Evolutionary conservation across 2,329 filamentous ascomycete species (phyloP).

Genomic region (Aspergillus pseudoviridinutans): DNA sequence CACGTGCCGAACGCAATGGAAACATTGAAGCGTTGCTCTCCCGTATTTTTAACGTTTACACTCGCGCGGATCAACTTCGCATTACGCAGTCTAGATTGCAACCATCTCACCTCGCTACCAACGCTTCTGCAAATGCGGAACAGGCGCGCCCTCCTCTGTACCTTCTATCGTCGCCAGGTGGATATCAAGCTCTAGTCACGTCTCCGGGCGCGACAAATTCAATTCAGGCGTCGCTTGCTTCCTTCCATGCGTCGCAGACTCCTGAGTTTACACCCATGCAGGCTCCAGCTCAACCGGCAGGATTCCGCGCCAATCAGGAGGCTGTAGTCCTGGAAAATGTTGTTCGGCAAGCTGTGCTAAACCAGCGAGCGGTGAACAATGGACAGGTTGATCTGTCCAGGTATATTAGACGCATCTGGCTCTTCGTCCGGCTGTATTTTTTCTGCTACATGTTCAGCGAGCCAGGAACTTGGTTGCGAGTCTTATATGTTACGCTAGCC

Average conservation of each 20-base stretch:
- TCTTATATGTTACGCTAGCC: constrained; percentile 36
- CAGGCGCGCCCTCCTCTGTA: constrained; percentile 29
- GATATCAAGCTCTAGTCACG: constrained; percentile 44
- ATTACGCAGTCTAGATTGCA: constrained; percentile 15
- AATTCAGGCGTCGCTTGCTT: constrained; percentile 10
- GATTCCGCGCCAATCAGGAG: constrained; percentile 12
- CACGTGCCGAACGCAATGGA: constrained; percentile 18
- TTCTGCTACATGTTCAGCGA: constrained; percentile 57
- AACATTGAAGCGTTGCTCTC: constrained; percentile 25
- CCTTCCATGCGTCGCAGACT: constrained; percentile 10
- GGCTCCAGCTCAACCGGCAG: constrained; percentile 3
- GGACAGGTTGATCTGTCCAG: constrained; percentile 38
- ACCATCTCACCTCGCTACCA: constrained; percentile 4
- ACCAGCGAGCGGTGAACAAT: constrained; percentile 22
- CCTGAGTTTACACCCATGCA: constrained; percentile 1
- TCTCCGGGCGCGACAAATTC: constrained; percentile 32
- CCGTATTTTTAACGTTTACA: constrained; percentile 28
- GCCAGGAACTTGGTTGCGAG: constrained; percentile 43
- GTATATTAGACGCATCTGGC: constrained; percentile 49
- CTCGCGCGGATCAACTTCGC: constrained; percentile 30
- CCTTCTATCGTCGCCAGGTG: constrained; percentile 43
- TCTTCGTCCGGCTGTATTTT: constrained; percentile 55
- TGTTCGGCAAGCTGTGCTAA: constrained; percentile 30
- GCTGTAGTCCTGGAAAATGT: constrained; percentile 26
- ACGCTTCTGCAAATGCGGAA: not conserved